phyloP scores from a whole-genome alignment of 768 basidiomycete species.

The Tulasnella sp. region DNA sequence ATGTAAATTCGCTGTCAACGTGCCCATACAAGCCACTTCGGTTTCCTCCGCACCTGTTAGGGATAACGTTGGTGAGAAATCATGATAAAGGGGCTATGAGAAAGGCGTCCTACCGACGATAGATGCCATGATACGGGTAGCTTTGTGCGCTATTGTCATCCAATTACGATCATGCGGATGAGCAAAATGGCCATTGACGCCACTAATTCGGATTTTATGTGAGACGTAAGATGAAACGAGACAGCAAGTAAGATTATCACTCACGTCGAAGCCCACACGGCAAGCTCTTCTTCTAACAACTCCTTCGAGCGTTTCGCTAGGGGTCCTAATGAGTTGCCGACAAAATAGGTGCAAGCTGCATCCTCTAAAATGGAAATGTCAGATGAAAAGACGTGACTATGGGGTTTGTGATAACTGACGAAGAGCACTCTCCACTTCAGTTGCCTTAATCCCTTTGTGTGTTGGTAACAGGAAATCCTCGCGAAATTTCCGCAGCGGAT shows the following conservation, averaged over 20 bases:
- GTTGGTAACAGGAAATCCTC: slow-evolving; percentile 19
- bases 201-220: slow-evolving; percentile 34
- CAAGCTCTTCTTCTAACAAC: slow-evolving; percentile 69
- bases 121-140: slow-evolving; percentile 62
- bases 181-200: slow-evolving; percentile 75
- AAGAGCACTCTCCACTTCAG: background rate
- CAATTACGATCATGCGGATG: slow-evolving; percentile 80
- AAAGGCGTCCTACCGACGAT: slow-evolving; percentile 51
- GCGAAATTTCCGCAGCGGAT: slow-evolving; percentile 14
- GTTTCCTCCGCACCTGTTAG: slow-evolving; percentile 62
- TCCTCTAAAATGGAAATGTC: slow-evolving; percentile 28
- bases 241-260: slow-evolving; percentile 33
- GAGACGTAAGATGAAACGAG: background rate
- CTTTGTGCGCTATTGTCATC: slow-evolving; percentile 60
- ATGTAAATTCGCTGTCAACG: slow-evolving; percentile 89
- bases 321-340: slow-evolving; percentile 89
- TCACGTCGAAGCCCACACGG: slow-evolving; percentile 59
- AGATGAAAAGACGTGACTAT: slow-evolving; percentile 15
- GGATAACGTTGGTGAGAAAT: background rate
- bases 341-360: slow-evolving; percentile 64
- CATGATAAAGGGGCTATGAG: background rate
- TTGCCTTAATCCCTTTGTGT: slow-evolving; percentile 14
- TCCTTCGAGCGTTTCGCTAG: slow-evolving; percentile 58
- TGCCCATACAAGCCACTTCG: slow-evolving; percentile 94
- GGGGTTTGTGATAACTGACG: slow-evolving; percentile 9